These are phyloP conservation scores for Hyaloscypha variabilis DNA, from an alignment of 495 filamentous ascomycete species.

Conservation along the genomic window DNA sequence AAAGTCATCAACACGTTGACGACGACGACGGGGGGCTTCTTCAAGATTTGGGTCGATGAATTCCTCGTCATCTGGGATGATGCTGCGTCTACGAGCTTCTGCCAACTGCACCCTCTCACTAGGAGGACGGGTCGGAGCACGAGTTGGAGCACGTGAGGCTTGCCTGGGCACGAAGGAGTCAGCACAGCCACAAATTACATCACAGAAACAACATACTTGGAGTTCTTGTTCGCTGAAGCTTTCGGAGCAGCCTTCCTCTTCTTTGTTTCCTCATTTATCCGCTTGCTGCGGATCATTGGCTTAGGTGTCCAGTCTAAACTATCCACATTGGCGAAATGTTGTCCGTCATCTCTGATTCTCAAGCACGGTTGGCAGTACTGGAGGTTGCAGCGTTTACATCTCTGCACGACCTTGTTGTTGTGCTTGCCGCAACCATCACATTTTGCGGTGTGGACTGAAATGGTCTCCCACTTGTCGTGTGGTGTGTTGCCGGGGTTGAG, in stretches of 20 bases:
- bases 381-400: neutral
- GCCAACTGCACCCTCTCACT: neutral
- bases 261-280: neutral
- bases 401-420: neutral
- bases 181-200: neutral
- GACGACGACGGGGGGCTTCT: neutral
- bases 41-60: neutral
- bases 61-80: neutral
- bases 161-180: neutral
- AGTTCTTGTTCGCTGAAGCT: neutral
- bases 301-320: constrained; percentile 5
- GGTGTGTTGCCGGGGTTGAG: neutral
- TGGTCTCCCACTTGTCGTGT: neutral
- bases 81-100: neutral
- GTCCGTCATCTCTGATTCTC: neutral
- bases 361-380: constrained; percentile 13
- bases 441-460: constrained; percentile 8
- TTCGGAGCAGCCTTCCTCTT: neutral
- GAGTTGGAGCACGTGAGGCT: neutral
- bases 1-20: neutral
- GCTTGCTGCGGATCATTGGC: neutral
- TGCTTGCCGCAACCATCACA: constrained; percentile 1
- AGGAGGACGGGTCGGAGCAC: too few relatives aligned
- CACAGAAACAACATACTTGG: neutral
- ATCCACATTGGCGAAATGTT: neutral